phyloP scores from a whole-genome alignment of 306 rosid genomes.

The Lagenaria siceraria region DNA sequence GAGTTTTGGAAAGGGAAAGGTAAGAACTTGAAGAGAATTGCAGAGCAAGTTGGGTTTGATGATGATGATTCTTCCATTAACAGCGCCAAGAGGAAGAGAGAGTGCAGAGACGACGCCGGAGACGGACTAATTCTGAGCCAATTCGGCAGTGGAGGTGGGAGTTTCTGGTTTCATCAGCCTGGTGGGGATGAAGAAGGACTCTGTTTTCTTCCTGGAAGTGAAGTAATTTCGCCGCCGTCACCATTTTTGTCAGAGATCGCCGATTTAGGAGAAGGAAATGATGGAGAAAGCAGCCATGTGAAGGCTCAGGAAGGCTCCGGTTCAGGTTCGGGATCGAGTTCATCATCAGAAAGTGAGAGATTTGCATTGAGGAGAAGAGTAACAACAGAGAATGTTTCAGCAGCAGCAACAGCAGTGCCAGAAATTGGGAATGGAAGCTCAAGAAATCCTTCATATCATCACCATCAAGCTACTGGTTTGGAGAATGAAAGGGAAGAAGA shows the following conservation, averaged over 20 bases:
- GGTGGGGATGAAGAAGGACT: constrained; percentile 51
- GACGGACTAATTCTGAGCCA: constrained; percentile 37
- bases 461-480: constrained; percentile 26
- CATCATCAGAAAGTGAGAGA: constrained; percentile 61
- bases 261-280: constrained; percentile 41
- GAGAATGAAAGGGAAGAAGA: constrained; percentile 37
- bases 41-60: constrained; percentile 34
- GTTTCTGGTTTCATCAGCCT: constrained; percentile 52
- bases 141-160: constrained; percentile 36
- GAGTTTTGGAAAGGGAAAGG: constrained; percentile 53
- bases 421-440: constrained; percentile 56
- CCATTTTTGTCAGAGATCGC: constrained; percentile 57
- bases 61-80: constrained; percentile 39
- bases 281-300: constrained; percentile 32
- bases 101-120: constrained; percentile 16
- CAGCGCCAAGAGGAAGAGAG: constrained; percentile 67
- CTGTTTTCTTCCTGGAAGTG: constrained; percentile 50
- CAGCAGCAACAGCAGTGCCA: constrained; percentile 24
- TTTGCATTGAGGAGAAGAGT: constrained; percentile 26
- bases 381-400: constrained; percentile 31
- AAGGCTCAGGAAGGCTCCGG: constrained; percentile 21
- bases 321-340: constrained; percentile 25
- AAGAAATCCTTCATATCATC: constrained; percentile 37
- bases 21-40: constrained; percentile 66
- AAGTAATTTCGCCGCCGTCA: constrained; percentile 43